These are phyloP conservation scores for Tetrapisispora namnaoensis DNA, from an alignment of 805 yeast species.

Conservation along the genomic window DNA sequence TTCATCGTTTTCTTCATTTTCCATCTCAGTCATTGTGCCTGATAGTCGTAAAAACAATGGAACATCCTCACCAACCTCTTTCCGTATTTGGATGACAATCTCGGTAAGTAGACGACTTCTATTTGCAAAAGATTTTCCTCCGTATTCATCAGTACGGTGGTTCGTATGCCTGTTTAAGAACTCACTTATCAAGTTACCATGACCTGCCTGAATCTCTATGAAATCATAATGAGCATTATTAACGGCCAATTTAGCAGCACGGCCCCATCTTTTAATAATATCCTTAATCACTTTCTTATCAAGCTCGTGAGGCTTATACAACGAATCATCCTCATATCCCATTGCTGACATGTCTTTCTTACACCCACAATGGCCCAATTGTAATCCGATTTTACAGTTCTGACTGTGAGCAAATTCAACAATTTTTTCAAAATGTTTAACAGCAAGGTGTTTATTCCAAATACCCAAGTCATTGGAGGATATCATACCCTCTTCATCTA, in stretches of 20 bases:
- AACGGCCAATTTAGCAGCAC: slow-evolving; percentile 41
- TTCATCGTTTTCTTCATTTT: slow-evolving; percentile 23
- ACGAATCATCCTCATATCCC: slow-evolving; percentile 14
- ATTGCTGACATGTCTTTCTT: slow-evolving; percentile 23
- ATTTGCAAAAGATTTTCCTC: slow-evolving; percentile 53
- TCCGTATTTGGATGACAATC: slow-evolving; percentile 36
- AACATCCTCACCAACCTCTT: slow-evolving; percentile 32
- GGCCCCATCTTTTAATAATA: slow-evolving; percentile 34
- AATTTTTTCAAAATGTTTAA: slow-evolving; percentile 27
- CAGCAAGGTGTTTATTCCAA: slow-evolving; percentile 42
- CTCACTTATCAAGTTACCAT: slow-evolving; percentile 46
- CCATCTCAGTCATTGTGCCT: slow-evolving; percentile 11
- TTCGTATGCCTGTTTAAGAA: slow-evolving; percentile 41
- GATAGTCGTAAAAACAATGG: slow-evolving; percentile 43
- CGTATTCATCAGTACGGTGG: slow-evolving; percentile 47
- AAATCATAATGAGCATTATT: slow-evolving; percentile 46
- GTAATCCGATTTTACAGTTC: slow-evolving; percentile 40
- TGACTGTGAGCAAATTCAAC: slow-evolving; percentile 40
- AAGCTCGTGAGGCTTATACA: slow-evolving; percentile 36
- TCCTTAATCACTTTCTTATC: slow-evolving; percentile 33
- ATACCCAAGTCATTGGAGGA: slow-evolving; percentile 42
- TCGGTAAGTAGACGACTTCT: slow-evolving; percentile 43
- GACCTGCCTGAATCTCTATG: slow-evolving; percentile 54
- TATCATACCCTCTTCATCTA: slow-evolving; percentile 33
- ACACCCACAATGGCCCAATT: slow-evolving; percentile 48